Evolutionary conservation across 345 rosid species (phyloP), one percentile per base, ranked within the genome.

Genomic region (Citrus australasica): DNA sequence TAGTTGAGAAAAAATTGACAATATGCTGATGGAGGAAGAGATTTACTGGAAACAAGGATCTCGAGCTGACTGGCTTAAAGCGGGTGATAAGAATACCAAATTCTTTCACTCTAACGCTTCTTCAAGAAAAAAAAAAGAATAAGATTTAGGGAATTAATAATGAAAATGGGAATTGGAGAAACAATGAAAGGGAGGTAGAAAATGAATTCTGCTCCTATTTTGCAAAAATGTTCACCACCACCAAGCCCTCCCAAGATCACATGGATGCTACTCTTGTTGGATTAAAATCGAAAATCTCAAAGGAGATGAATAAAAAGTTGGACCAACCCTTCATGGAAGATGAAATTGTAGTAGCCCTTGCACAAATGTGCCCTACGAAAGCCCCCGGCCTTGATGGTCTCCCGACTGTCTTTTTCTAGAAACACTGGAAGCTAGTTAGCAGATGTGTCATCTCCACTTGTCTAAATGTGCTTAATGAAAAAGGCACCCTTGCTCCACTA

Each of bases 161-260:
- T 24, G 62, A 24, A 7, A 17, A 59, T 4, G 1, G 3, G 1
- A 21, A 2, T 6, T 24, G 27, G 62, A 19, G 6, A 4, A 4
- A 21, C 0, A 25, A n/a, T 4, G 62, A 58, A 1, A 3, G 7
- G 6, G n/a, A 22, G 4, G 11, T 58, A n/a, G 62, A 58, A 10
- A 58, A 9, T 0, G 21, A 14, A 11, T 19, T 22, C 0, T 19
- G 0, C 6, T 2, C 1, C 0, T 22, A 22, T 9, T 58, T 58
- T 22, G 24, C 5, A n/a, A n/a, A 58, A 7, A 21, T 58, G 1
- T 58, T 58, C 27, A 7, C n/a, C 14, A 19, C 8, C 1, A 58
- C 8, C 6, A 7, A 0, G 9, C 62, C 62, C 9, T 22, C 4
- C 3, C 9, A 9, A 19, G 9, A 22, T 0, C 21, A 6, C 1